Evolutionary conservation across 371 early-diverging fungal species (phyloP), one percentile per base, ranked within the genome.

Genomic region (Haplosporangium sp.): DNA sequence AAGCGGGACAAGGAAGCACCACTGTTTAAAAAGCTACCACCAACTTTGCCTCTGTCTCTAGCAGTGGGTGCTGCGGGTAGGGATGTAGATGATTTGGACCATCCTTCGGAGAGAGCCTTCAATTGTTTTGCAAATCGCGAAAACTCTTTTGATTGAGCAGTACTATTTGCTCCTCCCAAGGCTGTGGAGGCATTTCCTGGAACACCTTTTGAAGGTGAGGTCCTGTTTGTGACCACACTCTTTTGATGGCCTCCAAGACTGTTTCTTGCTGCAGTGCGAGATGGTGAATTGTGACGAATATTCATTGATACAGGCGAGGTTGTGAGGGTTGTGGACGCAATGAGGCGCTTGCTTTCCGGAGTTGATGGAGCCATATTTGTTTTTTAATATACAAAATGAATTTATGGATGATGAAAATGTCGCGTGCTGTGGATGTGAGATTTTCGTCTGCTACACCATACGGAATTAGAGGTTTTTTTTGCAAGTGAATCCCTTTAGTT

Each of bases 131-230:
- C 63, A 38, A 35, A 73, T 3, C 74, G 74, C 7, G 74, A 58
- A 44, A 57, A 48, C n/a, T 73, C 74, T 38, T 68, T 73, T 44
- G 74, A 67, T 17, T 67, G 68, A 40, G 64, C 58, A 37, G 68
- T 11, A 38, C 65, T 56, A 40, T 34, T 11, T 53, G 52, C 42
- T 10, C 20, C 64, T 20, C 19, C 57, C 9, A 19, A 11, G 15
- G 53, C 5, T 52, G 15, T 45, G 6, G 27, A 8, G 13, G 27
- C 45, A 1, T n/a, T 42, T 61, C 42, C 50, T 48, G 63, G 50
- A 20, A 50, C n/a, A 4, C 50, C 11, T 20, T 35, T 63, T 8
- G 48, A 48, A 15, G 63, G 50, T 35, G 63, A 50, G 8, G 50
- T 4, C 2, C 3, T 11, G 9, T 4, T 48, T 10, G 20, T 48